Base-by-base conservation (phyloP, 1,284 basidiomycete species). In the Sphaerobolus stellatus region DNA sequence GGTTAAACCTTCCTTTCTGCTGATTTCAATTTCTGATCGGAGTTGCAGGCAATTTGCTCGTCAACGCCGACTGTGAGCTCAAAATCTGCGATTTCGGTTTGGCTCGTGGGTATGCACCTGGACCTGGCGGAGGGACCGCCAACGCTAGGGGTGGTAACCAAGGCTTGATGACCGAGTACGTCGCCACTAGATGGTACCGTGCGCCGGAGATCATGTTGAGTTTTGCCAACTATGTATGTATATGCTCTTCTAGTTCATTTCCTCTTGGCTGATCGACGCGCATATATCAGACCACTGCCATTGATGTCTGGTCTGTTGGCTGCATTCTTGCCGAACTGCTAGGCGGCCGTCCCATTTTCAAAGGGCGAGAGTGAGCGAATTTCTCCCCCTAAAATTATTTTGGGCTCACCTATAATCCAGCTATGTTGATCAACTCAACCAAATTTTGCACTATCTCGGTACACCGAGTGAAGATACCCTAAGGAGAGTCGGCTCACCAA, bases 51-150 rank as follows among this genome's bases (percentile, higher is more conserved):
- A 94, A 94, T 71, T 78, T 98, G 33, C 86, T 98, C 58, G 96
- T 99, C 58, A 99, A 99, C 67, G 96, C 97, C 36, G 96, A 99
- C 71, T 99, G 96, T 68, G 93, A 95, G 69, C 82, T 95, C 66
- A 95, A 94, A 78, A 99, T 99, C 62, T 99, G 97, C 68, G 97
- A 99, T 73, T 99, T 99, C 70, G 97, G 97, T 45, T 82, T 99
- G 40, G 96, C 97, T 2, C 80, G 97, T 65, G 97, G 96, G 1
- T 98, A 98, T 72, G 94, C 82, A 14, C 86, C 94, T 51, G 82
- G 77, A 16, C 74, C 78, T 25, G 92, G 88, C 3, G 82, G 83
- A 49, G 79, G 86, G 51, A 81, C 81, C 44, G 82, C 79, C 62
- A 77, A 79, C 0, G 82, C 83, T 13, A 88, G 72, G 48, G 73